Evolutionary conservation across 495 filamentous ascomycete genomes (phyloP).

Genomic region (Ramalina peruviana): DNA sequence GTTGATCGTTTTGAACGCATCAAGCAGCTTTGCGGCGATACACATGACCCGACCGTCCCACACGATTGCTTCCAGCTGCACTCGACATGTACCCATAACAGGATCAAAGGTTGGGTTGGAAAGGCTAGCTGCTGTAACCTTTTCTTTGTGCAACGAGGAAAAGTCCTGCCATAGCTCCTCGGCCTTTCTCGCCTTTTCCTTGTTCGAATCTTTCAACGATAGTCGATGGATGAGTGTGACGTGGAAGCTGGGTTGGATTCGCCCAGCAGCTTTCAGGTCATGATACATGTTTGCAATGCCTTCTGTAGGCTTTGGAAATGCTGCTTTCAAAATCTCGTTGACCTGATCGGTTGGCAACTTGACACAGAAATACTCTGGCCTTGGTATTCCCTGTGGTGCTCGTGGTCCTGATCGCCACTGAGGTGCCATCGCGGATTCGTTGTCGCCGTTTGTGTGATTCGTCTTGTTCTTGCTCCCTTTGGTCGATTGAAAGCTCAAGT

Average conservation of each 20-base stretch:
- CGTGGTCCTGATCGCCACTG: constrained; percentile 13
- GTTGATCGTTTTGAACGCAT: constrained; percentile 58
- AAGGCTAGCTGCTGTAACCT: constrained; percentile 15
- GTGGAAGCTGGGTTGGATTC: constrained; percentile 78
- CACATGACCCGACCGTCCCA: constrained; percentile 80
- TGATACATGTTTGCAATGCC: constrained; percentile 52
- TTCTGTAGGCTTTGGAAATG: constrained; percentile 39
- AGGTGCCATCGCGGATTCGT: neutral
- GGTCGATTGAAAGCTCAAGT: constrained; percentile 38
- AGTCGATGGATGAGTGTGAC: constrained; percentile 78
- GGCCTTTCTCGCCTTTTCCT: constrained; percentile 27
- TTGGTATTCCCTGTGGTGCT: constrained; percentile 18
- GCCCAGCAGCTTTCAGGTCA: constrained; percentile 53
- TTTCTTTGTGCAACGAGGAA: constrained; percentile 24
- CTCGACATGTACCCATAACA: constrained; percentile 34
- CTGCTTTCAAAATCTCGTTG: constrained; percentile 44
- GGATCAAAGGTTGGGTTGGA: constrained; percentile 17
- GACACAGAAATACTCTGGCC: constrained; percentile 78
- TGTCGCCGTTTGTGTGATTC: too few relatives aligned
- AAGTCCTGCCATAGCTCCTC: constrained; percentile 51
- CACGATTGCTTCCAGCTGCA: constrained; percentile 54
- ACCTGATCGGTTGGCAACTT: constrained; percentile 45
- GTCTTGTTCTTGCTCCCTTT: constrained; percentile 26
- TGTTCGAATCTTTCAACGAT: constrained; percentile 27
- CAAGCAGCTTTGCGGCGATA: constrained; percentile 59